Evolutionary conservation across 805 yeast species (phyloP).

Genomic region (Metschnikowia gelsemii): DNA sequence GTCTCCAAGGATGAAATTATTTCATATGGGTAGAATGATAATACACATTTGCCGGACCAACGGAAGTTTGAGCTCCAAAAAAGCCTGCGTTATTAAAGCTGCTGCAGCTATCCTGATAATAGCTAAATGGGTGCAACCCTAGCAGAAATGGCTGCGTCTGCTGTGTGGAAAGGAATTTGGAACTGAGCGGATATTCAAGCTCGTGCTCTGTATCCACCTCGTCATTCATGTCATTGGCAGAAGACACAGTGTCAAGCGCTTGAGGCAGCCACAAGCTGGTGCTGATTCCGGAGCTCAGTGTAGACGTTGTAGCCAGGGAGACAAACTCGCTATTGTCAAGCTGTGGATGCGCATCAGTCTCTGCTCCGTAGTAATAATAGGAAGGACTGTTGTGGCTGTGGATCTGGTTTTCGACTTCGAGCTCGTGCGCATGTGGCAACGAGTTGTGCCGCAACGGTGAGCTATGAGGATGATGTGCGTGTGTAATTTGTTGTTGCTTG

Average conservation of each 20-base stretch:
- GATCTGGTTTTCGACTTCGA: neutral
- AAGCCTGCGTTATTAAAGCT: constrained; percentile 2
- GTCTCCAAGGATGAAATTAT: neutral
- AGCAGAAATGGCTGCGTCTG: constrained; percentile 3
- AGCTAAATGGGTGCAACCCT: constrained; percentile 1
- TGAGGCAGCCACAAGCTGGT: constrained; percentile 11
- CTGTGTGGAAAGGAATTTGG: neutral
- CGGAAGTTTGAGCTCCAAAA: constrained; percentile 2
- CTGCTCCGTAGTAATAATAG: neutral
- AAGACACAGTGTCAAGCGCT: constrained; percentile 3
- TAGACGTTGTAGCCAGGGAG: constrained; percentile 6
- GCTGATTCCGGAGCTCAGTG: constrained; percentile 9
- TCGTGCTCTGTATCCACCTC: neutral
- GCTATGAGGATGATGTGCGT: neutral
- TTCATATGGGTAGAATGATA: constrained; percentile 3
- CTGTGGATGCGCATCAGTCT: constrained; percentile 1
- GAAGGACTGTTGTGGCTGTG: neutral
- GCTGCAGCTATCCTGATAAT: constrained; percentile 4
- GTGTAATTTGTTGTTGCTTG: constrained; percentile 4
- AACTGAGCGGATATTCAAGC: neutral
- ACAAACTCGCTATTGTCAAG: constrained; percentile 13
- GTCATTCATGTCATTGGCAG: neutral
- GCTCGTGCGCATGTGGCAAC: constrained; percentile 5
- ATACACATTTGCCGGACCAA: too few species aligned
- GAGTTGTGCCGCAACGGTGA: neutral